Evolutionary conservation across 2,329 filamentous ascomycete genomes (phyloP).

Genomic region (Pseudogymnoascus sp.): DNA sequence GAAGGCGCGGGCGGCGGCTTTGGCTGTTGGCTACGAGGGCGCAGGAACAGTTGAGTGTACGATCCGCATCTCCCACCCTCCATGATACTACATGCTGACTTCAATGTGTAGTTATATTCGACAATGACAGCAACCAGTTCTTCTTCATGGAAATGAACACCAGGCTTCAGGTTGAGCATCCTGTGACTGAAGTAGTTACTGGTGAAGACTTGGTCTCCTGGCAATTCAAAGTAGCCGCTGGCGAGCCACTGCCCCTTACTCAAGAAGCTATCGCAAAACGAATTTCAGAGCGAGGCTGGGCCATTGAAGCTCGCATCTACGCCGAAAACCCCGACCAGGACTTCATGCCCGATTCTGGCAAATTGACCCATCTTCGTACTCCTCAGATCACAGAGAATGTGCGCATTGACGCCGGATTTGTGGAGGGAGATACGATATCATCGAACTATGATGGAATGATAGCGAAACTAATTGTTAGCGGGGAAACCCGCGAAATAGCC

Average conservation of each 20-base stretch:
- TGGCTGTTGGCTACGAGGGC: constrained; percentile 78
- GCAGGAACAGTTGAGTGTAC: constrained; percentile 84
- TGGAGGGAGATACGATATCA: constrained; percentile 83
- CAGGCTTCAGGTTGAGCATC: constrained; percentile 90
- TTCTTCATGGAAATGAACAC: constrained; percentile 83
- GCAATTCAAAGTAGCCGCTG: constrained; percentile 82
- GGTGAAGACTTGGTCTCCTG: constrained; percentile 80
- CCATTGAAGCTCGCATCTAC: constrained; percentile 93
- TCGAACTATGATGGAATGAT: constrained; percentile 99
- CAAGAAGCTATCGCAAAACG: constrained; percentile 57
- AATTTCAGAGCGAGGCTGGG: constrained; percentile 70
- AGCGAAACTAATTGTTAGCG: constrained; percentile 89
- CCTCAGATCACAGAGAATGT: constrained; percentile 62
- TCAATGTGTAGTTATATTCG: constrained; percentile 63
- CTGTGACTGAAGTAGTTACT: constrained; percentile 76
- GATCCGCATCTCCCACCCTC: constrained; percentile 36
- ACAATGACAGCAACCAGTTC: constrained; percentile 71
- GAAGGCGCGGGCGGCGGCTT: constrained; percentile 55
- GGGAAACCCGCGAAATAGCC: constrained; percentile 66
- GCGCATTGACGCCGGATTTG: constrained; percentile 87
- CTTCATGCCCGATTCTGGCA: constrained; percentile 90
- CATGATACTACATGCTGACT: constrained; percentile 31
- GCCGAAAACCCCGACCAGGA: constrained; percentile 87
- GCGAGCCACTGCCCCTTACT: constrained; percentile 55
- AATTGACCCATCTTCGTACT: constrained; percentile 71